Percentiles rank a stretch among this genome's conserved stretches.
Conservation (phyloP, 2,329 filamentous ascomycete genomes). For the Xylaria sp. region DNA sequence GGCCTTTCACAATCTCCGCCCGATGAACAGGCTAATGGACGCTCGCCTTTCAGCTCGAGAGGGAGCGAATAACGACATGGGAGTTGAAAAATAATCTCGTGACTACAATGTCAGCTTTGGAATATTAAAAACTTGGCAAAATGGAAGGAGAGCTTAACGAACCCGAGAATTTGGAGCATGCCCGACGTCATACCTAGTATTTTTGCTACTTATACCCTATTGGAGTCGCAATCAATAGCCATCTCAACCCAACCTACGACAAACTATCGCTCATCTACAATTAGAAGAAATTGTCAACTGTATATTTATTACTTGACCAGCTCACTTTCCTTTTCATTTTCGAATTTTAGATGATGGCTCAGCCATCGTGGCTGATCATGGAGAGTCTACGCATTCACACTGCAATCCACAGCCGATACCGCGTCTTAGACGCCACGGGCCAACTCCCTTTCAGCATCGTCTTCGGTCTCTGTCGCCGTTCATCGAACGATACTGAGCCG, state of each 20-base stretch:
- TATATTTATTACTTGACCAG: neutral
- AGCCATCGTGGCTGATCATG: slow-evolving; percentile 3
- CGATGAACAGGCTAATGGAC: no score
- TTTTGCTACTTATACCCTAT: neutral
- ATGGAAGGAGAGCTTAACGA: neutral
- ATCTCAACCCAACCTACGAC: neutral
- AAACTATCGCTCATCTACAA: neutral
- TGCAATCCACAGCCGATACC: slow-evolving; percentile 22
- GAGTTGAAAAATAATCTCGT: neutral
- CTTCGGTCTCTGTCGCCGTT: slow-evolving; percentile 30
- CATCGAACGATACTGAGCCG: slow-evolving; percentile 24
- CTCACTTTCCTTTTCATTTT: no score
- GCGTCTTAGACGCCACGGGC: slow-evolving; percentile 16
- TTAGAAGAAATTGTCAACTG: no score
- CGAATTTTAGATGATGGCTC: no score
- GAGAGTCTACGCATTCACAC: slow-evolving; percentile 23
- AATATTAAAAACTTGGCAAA: neutral
- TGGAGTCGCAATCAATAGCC: neutral
- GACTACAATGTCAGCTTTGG: neutral
- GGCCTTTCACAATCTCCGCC: no score
- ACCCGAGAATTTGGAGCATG: neutral
- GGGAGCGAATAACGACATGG: neutral
- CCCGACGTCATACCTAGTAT: neutral
- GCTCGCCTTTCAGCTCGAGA: neutral
- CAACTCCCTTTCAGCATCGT: slow-evolving; percentile 30